Evolutionary conservation across 495 filamentous ascomycete genomes (phyloP).

Genomic region (Filosporella fistucella): DNA sequence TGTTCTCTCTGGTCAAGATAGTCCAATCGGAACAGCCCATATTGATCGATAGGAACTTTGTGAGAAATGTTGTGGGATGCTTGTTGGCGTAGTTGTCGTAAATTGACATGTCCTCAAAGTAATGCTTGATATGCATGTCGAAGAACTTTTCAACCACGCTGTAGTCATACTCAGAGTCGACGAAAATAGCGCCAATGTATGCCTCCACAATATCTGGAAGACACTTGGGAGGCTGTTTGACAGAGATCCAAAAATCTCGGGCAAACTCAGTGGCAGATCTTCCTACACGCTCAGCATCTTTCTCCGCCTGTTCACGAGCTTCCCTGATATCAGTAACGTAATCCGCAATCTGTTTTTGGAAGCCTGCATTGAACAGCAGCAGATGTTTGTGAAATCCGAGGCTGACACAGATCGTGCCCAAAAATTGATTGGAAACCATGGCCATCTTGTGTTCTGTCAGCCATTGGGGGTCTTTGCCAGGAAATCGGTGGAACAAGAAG

Average conservation of each 20-base stretch:
- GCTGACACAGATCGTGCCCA: conserved; percentile 73
- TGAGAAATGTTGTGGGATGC: conserved; percentile 61
- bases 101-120: conserved; percentile 81
- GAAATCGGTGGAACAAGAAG: conserved; percentile 70
- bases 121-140: conserved; percentile 61
- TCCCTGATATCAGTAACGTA: conserved; percentile 66
- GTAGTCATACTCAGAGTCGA: conserved; percentile 85
- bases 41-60: conserved; percentile 35
- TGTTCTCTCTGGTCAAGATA: conserved; percentile 28
- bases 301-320: conserved; percentile 42
- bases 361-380: conserved; percentile 47
- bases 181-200: conserved; percentile 85
- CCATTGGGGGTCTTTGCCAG: conserved; percentile 88
- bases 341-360: conserved; percentile 60
- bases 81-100: conserved; percentile 89
- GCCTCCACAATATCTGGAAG: conserved; percentile 87
- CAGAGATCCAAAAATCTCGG: conserved; percentile 74
- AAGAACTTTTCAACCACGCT: conserved; percentile 72
- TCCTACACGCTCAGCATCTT: conserved; percentile 30
- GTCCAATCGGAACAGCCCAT: conserved; percentile 47
- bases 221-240: conserved; percentile 74
- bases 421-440: conserved; percentile 96
- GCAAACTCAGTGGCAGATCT: conserved; percentile 46
- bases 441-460: conserved; percentile 99
- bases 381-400: conserved; percentile 76